Percentiles rank a stretch among this genome's conserved stretches.
These are phyloP conservation scores for Pseudonitzschia multiseries DNA, from an alignment of 108 stramenopile species.

Conservation along the genomic window DNA sequence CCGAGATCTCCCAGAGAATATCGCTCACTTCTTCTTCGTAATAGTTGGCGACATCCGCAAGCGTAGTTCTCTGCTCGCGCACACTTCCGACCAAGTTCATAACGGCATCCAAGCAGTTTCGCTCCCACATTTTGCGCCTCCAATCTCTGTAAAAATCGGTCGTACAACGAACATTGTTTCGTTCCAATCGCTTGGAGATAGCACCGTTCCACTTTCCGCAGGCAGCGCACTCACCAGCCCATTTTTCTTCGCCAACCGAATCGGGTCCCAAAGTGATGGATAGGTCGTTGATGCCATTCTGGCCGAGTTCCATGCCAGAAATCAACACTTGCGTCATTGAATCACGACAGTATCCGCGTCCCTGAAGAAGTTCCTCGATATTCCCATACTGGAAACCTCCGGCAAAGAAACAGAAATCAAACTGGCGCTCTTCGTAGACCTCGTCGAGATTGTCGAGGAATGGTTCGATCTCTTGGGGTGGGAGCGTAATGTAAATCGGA, in stretches of 20 bases:
- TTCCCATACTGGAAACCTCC: slow-evolving; percentile 72
- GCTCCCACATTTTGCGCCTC: slow-evolving; percentile 84
- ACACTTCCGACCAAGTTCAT: slow-evolving; percentile 73
- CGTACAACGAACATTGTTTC: slow-evolving; percentile 57
- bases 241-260: slow-evolving; percentile 68
- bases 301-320: slow-evolving; percentile 57
- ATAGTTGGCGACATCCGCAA: slow-evolving; percentile 71
- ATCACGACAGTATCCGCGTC: slow-evolving; percentile 75
- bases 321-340: slow-evolving; percentile 73
- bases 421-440: slow-evolving; percentile 44
- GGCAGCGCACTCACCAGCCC: slow-evolving; percentile 68
- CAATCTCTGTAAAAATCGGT: slow-evolving; percentile 82
- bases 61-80: slow-evolving; percentile 65
- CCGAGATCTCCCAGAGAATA: slow-evolving; percentile 79
- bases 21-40: slow-evolving; percentile 80
- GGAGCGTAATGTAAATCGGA: slow-evolving; percentile 77
- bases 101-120: slow-evolving; percentile 62
- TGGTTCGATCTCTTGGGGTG: slow-evolving; percentile 56
- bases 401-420: slow-evolving; percentile 81
- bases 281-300: slow-evolving; percentile 47
- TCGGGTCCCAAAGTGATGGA: slow-evolving; percentile 57
- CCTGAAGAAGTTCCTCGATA: slow-evolving; percentile 71
- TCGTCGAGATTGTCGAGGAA: slow-evolving; percentile 64
- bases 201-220: slow-evolving; percentile 88
- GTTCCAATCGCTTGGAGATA: slow-evolving; percentile 59